Evolutionary conservation across 2,329 filamentous ascomycete genomes (phyloP).

Genomic region (Clonostachys byssicola): DNA sequence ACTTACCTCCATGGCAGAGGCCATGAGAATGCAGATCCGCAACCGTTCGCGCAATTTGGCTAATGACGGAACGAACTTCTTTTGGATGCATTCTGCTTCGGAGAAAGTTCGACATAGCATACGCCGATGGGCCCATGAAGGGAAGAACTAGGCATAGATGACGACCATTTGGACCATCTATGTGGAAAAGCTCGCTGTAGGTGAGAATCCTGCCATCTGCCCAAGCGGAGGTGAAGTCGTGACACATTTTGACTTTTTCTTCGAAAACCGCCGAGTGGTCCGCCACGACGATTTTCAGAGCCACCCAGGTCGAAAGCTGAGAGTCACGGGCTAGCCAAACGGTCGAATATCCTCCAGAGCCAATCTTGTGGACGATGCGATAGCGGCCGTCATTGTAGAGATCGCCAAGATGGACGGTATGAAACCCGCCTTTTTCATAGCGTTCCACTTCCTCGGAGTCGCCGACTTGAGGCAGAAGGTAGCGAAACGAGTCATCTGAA

Average conservation of each 20-base stretch:
- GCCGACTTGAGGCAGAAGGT: neutral
- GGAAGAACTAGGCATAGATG: constrained; percentile 17
- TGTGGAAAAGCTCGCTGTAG: constrained; percentile 12
- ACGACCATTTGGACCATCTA: constrained; percentile 14
- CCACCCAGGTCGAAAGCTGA: constrained; percentile 12
- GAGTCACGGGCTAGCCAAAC: constrained; percentile 33
- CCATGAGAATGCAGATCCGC: neutral
- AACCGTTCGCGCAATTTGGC: neutral
- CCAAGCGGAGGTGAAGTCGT: constrained; percentile 1
- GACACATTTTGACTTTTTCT: constrained; percentile 15
- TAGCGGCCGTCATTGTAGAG: constrained; percentile 18
- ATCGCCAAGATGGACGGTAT: constrained; percentile 19
- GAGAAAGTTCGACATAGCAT: neutral
- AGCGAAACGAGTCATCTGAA: neutral
- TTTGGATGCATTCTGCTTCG: neutral
- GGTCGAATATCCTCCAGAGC: constrained; percentile 35
- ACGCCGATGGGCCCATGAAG: constrained; percentile 13
- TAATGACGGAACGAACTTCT: too few species aligned
- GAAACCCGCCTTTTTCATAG: constrained; percentile 28
- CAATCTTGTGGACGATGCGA: constrained; percentile 35
- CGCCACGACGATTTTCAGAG: constrained; percentile 11
- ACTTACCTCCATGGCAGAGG: neutral
- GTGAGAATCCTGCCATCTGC: neutral
- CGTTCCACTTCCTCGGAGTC: constrained; percentile 6
- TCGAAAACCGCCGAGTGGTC: constrained; percentile 3